Evolutionary conservation across 768 basidiomycete species (phyloP).

Genomic region (Panellus pusillus): DNA sequence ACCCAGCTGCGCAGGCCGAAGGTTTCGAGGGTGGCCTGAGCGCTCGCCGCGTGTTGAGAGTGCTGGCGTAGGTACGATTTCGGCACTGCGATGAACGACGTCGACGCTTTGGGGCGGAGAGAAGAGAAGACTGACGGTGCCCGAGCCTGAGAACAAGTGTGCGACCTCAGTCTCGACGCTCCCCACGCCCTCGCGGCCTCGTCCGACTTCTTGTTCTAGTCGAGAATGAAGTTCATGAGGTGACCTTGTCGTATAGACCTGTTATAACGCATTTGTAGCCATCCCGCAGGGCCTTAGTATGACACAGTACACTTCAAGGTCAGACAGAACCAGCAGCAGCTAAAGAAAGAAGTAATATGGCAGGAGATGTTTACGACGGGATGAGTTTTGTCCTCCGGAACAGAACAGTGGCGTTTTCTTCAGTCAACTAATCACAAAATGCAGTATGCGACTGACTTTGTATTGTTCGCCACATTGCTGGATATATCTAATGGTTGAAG

Average conservation of each 20-base stretch:
- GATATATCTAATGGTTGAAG: too few species aligned
- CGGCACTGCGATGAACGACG: background rate
- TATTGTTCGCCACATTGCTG: too few species aligned
- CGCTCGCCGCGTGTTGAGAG: background rate
- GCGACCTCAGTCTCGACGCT: conserved; percentile 5
- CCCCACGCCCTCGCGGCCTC: background rate
- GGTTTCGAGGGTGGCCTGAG: conserved; percentile 1
- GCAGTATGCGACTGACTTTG: too few species aligned
- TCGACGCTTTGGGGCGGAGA: too few species aligned
- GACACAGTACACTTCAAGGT: background rate
- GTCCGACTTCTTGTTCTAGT: background rate
- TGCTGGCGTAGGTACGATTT: background rate
- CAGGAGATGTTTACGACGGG: too few species aligned
- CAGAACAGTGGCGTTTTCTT: too few species aligned
- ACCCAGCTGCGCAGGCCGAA: conserved; percentile 4
- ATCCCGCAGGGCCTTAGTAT: conserved; percentile 11
- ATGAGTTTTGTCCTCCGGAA: too few species aligned
- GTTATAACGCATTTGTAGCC: conserved; percentile 18
- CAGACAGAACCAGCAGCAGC: background rate
- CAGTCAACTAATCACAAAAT: too few species aligned
- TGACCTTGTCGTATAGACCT: conserved; percentile 11
- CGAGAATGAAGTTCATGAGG: background rate
- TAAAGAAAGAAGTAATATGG: too few species aligned
- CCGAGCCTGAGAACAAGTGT: conserved; percentile 16
- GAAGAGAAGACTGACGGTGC: background rate